Conservation (phyloP, 768 basidiomycete genomes). For the Russula dissimulans region DNA sequence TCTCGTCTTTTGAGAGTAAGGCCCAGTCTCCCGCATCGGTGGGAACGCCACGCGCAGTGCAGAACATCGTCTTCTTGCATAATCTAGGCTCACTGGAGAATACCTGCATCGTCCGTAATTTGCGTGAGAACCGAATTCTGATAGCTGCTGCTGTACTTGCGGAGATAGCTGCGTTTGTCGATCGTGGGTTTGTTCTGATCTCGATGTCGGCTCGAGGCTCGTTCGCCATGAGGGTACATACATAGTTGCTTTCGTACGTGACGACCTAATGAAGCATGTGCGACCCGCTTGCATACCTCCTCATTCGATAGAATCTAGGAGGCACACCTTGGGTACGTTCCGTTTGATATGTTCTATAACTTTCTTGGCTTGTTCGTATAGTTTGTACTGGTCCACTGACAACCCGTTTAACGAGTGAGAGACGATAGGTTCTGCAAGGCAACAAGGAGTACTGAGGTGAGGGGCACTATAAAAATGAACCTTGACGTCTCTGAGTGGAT, state of each 20-base stretch:
- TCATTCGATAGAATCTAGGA: not conserved
- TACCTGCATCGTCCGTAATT: constrained; percentile 15
- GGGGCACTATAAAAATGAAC: constrained; percentile 40
- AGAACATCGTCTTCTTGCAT: constrained; percentile 18
- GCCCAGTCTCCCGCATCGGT: constrained; percentile 14
- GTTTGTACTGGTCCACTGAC: constrained; percentile 35
- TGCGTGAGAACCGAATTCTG: constrained; percentile 17
- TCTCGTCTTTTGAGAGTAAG: constrained; percentile 8
- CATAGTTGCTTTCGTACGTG: constrained; percentile 29
- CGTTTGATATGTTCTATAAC: constrained; percentile 42
- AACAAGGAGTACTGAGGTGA: constrained; percentile 42
- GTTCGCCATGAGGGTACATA: constrained; percentile 43
- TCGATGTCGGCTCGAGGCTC: constrained; percentile 38
- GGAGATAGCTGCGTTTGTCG: not conserved
- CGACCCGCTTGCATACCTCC: not conserved
- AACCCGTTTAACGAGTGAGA: constrained; percentile 30
- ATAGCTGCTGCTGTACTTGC: not conserved
- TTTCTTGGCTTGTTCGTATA: constrained; percentile 38
- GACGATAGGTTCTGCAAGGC: constrained; percentile 35
- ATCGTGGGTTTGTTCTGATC: constrained; percentile 19
- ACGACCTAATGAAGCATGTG: constrained; percentile 28
- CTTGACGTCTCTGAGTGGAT: constrained; percentile 24
- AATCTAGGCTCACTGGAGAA: not conserved
- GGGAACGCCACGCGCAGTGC: constrained; percentile 5
- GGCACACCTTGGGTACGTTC: constrained; percentile 41